Evolutionary conservation across 139 green algal genomes (phyloP).

Genomic region (Gonium pectorale): DNA sequence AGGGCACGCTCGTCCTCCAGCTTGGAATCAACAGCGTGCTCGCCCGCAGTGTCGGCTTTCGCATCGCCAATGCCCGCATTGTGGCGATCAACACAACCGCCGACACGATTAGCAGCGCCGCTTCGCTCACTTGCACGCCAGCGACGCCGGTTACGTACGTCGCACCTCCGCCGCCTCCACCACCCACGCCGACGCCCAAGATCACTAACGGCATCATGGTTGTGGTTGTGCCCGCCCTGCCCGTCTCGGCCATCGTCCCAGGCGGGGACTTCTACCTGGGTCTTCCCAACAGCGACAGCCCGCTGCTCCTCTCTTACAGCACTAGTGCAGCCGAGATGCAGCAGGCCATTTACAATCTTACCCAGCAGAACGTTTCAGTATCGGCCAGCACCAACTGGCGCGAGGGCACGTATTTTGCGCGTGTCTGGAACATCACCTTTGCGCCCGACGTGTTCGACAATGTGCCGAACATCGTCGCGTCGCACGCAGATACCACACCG

Average conservation of each 20-base stretch:
- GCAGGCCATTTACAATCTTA: neutral
- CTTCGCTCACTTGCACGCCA: no score
- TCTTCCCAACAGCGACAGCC: neutral
- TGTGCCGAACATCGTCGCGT: neutral
- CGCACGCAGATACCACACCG: neutral
- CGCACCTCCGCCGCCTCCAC: no score
- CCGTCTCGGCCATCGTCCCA: neutral
- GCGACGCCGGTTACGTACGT: no score
- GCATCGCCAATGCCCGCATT: neutral
- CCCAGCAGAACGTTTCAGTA: neutral
- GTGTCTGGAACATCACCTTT: constrained; percentile 25
- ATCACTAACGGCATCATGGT: no score
- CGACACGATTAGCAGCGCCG: no score
- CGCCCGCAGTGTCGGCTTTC: neutral
- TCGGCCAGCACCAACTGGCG: neutral
- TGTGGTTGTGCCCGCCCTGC: neutral
- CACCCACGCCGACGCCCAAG: no score
- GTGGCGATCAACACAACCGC: neutral
- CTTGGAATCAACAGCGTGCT: neutral
- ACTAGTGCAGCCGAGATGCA: neutral
- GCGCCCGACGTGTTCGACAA: neutral
- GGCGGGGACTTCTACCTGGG: neutral
- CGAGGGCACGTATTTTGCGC: constrained; percentile 19
- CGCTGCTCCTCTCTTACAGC: neutral
- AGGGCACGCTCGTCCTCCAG: neutral